Evolutionary conservation across 2,329 filamentous ascomycete genomes (phyloP), one percentile per base, ranked within the genome.

Genomic region (Arthrinium phaeospermum): DNA sequence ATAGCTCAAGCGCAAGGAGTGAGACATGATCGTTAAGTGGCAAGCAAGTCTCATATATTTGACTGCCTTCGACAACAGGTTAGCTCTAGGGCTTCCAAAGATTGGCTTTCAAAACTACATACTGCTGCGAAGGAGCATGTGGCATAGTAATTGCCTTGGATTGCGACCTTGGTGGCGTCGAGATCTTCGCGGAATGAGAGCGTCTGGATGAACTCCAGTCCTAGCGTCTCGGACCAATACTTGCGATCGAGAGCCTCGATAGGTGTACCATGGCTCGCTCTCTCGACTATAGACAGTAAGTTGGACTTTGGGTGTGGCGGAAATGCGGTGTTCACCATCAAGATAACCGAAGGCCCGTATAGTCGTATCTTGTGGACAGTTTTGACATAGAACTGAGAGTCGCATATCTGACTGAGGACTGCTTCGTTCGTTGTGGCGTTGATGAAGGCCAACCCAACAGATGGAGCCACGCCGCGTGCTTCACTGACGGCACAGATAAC

Each of bases 401-500:
- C 96, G 79, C 93, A 95, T 75, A 98, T 96, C 78, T 98, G 94
- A 79, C 94, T 97, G 51, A 98, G 87, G 41, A 95, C 90, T 22
- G 91, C 93, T 82, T 98, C 94, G 51, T 93, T 93, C 2, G 94
- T 95, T 57, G 94, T 92, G 3, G 97, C 86, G 78, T 98, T 97
- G 79, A 98, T 86, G 78, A 98, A 95, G 3, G 94, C 94, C 53
- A 98, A 86, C 0, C 96, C 95, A 1, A 98, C 92, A 0, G 91
- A 93, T 0, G 95, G 94, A 30, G 93, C 92, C 5, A 98, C 89
- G 6, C 94, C 94, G n/a, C 95, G 92, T 61, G 94, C 94, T 80
- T 98, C 95, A 77, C 91, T 94, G 68, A 98, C 83, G 4, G 96
- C 95, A 81, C 96, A 98, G n/a, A 98, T 86, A 71, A 98, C 90